Evolutionary conservation across 139 green algal genomes (phyloP).

Genomic region (Tetradesmus obliquus): DNA sequence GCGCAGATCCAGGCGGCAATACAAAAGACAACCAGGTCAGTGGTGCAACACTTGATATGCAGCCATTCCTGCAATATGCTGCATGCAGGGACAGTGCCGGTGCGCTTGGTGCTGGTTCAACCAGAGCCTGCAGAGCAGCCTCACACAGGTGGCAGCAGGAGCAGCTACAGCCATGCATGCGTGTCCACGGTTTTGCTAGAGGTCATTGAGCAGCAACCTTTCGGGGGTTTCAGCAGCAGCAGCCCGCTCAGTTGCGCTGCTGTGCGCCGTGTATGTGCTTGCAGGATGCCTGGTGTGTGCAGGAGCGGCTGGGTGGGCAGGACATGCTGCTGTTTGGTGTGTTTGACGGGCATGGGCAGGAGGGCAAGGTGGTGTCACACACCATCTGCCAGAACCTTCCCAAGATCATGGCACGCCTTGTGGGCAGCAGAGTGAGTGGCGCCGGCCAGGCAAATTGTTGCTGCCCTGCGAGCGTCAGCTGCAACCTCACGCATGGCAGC

Average conservation of each 20-base stretch:
- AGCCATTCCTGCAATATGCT: background rate
- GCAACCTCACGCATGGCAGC: background rate
- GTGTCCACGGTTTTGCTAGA: background rate
- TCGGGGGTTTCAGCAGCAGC: background rate
- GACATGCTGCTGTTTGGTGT: conserved; percentile 57
- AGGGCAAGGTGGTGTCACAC: conserved; percentile 52
- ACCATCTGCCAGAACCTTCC: conserved; percentile 43
- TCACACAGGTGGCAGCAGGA: background rate
- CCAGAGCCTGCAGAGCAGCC: background rate
- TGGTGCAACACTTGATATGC: background rate
- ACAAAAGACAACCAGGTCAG: conserved; percentile 54
- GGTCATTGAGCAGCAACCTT: background rate
- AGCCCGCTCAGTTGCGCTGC: background rate
- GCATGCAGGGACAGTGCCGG: background rate
- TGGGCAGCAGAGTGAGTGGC: conserved; percentile 27
- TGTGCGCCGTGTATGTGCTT: background rate
- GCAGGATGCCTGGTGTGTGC: conserved; percentile 59
- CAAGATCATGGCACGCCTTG: conserved; percentile 33
- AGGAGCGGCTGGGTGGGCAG: conserved; percentile 50
- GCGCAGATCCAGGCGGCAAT: conserved; percentile 42
- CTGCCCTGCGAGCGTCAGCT: background rate
- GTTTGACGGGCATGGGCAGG: conserved; percentile 67
- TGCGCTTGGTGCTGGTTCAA: background rate
- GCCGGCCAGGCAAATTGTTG: background rate
- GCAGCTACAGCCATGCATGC: background rate